Evolutionary conservation across 106 monocot species (phyloP), one percentile per base, ranked within the genome.

Genomic region (Gastrodia elata): DNA sequence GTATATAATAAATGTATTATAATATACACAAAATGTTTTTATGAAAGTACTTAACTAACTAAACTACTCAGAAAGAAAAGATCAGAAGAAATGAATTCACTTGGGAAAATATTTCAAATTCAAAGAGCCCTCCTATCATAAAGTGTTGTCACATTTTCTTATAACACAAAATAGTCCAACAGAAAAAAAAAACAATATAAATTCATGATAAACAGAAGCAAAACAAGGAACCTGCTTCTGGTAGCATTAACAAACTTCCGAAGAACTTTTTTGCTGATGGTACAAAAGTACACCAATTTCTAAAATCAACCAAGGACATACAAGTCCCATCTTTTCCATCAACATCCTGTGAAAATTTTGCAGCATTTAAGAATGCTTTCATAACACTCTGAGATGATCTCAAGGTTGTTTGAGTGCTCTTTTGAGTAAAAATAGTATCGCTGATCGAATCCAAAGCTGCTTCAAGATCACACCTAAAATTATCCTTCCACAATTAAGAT

Each of bases 261-360:
- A 98, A 87, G 69, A 86, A 93, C 36, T 93, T 93, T 73, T 81
- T 85, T 61, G 82, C 88, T 32, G 88, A 86, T 56, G 97, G 97
- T 9, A 90, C 25, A 70, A 79, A 40, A 38, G 38, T 83, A 71
- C 88, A 93, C 97, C 93, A 98, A 65, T 68, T 84, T 70, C 77
- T 91, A 79, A 98, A 91, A 78, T 98, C 88, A 55, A 39, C 55
- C 43, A 83, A 75, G 30, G 90, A 87, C 91, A 98, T 86, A 70
- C 65, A 65, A 37, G 65, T 67, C 64, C 76, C 84, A 56, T 57
- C 16, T 8, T 10, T 43, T 65, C 80, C 80, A 78, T 83, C 80
- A 77, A 35, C 75, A 78, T 79, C 67, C 44, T 82, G 78, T 39
- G 89, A 84, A 84, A 91, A 91, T 41, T 69, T 69, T 72, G 92